phyloP scores from a whole-genome alignment of 352 stramenopile species.

The Globisporangium mamillatum region DNA sequence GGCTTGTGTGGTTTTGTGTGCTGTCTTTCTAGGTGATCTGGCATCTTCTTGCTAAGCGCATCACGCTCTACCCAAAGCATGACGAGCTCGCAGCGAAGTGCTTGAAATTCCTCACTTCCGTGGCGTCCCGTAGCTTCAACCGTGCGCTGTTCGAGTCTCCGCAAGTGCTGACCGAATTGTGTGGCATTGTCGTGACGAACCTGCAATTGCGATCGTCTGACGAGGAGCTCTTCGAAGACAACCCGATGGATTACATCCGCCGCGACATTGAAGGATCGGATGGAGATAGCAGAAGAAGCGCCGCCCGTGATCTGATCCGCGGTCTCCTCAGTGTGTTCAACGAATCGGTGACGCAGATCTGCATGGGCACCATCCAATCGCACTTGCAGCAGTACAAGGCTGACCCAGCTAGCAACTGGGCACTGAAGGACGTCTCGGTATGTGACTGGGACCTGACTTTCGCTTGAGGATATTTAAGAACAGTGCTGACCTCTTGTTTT shows the following conservation, averaged over 20 bases:
- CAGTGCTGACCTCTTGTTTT: not conserved
- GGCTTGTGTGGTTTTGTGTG: not conserved
- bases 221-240: constrained; percentile 99
- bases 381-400: constrained; percentile 91
- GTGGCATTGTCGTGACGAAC: constrained; percentile 98
- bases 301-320: constrained; percentile 93
- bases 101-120: constrained; percentile 96
- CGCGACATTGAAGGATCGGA: constrained; percentile 98
- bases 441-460: constrained; percentile 20
- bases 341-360: constrained; percentile 92
- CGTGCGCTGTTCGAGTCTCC: constrained; percentile 81
- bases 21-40: constrained; percentile 45
- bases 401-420: constrained; percentile 89
- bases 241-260: constrained; percentile 97
- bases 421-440: constrained; percentile 95
- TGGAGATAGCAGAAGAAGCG: constrained; percentile 94
- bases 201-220: constrained; percentile 94
- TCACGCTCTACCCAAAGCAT: constrained; percentile 89
- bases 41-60: constrained; percentile 67
- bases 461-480: not conserved
- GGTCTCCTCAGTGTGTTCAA: constrained; percentile 96
- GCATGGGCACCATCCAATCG: constrained; percentile 85
- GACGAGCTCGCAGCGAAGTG: constrained; percentile 94
- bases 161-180: constrained; percentile 88
- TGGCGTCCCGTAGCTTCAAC: constrained; percentile 96